Percentiles rank a stretch among this genome's conserved stretches.
Conservation (phyloP, 176 grass and related monocot species). For the Bonia amplexicaulis region DNA sequence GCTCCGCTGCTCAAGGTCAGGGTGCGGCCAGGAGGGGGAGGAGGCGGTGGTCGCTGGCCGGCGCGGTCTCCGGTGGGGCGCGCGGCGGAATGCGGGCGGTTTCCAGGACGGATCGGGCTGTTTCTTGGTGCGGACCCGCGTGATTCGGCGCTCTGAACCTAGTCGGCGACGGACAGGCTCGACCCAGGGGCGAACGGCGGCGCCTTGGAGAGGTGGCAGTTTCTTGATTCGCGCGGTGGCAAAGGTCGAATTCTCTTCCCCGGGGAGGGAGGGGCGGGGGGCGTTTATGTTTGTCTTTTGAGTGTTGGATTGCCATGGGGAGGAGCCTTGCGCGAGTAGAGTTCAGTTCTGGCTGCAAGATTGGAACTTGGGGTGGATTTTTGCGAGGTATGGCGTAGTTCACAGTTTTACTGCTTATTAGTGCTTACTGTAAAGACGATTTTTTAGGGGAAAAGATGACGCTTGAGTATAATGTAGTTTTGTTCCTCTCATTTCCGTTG, state of each 20-base stretch:
- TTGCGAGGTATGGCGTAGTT: constrained; percentile 29
- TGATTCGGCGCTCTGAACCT: not conserved
- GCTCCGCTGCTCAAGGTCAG: not conserved
- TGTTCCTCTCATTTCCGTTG: not conserved
- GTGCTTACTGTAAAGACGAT: not conserved
- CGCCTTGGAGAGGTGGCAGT: not conserved
- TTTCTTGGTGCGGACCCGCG: not conserved
- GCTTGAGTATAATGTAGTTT: not conserved
- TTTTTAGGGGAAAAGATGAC: not conserved
- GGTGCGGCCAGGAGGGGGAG: not conserved
- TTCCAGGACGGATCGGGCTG: not conserved
- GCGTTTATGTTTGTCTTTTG: not conserved
- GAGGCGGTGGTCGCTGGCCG: not conserved
- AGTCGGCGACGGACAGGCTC: not conserved
- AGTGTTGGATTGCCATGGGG: not conserved
- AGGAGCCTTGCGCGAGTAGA: not conserved
- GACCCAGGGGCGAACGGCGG: constrained; percentile 4
- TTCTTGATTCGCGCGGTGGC: not conserved
- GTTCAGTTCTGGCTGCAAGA: not conserved
- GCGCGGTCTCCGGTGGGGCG: not conserved
- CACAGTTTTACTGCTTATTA: not conserved
- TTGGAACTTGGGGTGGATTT: not conserved
- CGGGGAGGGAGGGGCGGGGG: too few species aligned
- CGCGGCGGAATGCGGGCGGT: constrained; percentile 25
- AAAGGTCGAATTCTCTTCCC: constrained; percentile 14